Evolutionary conservation across 257 asterid genomes (phyloP).

Genomic region (Ophiorrhiza pumila): DNA sequence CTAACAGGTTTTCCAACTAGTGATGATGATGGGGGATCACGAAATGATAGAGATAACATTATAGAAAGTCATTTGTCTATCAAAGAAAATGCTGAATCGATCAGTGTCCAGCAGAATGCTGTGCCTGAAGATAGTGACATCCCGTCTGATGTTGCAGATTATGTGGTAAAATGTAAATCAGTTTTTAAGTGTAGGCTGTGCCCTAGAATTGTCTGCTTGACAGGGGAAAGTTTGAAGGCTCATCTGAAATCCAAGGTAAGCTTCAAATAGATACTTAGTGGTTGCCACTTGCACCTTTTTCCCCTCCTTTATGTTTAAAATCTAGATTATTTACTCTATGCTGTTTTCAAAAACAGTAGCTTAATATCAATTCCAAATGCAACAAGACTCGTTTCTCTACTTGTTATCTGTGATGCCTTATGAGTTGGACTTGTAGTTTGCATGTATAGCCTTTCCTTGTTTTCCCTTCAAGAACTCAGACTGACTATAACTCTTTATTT

Average conservation of each 20-base stretch:
- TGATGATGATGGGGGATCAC: conserved; percentile 56
- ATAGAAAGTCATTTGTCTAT: conserved; percentile 30
- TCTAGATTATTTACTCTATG: neutral
- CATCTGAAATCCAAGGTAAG: conserved; percentile 87
- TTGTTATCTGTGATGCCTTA: neutral
- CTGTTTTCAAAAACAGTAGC: neutral
- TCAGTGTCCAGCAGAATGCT: conserved; percentile 20
- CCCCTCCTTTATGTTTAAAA: neutral
- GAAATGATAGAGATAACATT: conserved; percentile 26
- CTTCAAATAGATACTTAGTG: neutral
- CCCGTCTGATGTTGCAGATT: conserved; percentile 35
- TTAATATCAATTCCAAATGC: neutral
- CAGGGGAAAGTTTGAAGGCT: conserved; percentile 66
- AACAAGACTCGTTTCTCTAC: neutral
- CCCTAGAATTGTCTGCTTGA: conserved; percentile 87
- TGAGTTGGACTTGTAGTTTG: neutral
- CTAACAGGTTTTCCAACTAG: conserved; percentile 62
- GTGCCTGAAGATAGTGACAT: conserved; percentile 33
- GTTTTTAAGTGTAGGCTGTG: conserved; percentile 90
- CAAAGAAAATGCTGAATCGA: conserved; percentile 28
- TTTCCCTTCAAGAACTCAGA: neutral
- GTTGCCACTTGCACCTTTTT: conserved; percentile 1
- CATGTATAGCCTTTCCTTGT: neutral
- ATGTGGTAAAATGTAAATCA: conserved; percentile 66
- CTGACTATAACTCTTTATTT: neutral